Conservation (phyloP, 169 alveolate genomes). For the Plasmodium cynomolgi region DNA sequence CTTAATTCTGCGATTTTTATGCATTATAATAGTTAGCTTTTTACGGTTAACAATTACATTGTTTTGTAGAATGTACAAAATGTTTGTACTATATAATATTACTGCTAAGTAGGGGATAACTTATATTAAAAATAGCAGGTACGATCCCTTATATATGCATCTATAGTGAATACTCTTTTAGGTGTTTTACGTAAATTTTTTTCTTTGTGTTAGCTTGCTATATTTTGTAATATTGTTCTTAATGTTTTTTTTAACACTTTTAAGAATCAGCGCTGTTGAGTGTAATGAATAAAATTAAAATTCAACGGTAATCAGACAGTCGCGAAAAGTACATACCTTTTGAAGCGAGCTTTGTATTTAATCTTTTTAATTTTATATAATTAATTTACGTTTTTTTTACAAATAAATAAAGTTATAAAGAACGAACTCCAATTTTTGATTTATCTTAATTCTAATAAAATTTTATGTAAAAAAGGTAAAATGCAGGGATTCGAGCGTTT, state of each 20-base stretch:
- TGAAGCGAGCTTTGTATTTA: background rate
- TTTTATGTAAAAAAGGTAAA: background rate
- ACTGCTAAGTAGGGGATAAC: background rate
- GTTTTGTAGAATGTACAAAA: background rate
- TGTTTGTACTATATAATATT: background rate
- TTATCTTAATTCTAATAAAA: background rate
- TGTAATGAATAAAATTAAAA: background rate
- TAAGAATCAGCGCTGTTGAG: background rate
- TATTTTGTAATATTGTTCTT: background rate
- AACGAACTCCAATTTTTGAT: background rate
- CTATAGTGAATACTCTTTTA: background rate
- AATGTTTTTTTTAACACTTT: background rate
- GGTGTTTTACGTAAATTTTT: background rate
- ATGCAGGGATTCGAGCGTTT: too few species aligned
- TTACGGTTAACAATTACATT: background rate
- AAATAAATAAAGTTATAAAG: background rate
- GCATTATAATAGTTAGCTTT: background rate
- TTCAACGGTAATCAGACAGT: background rate
- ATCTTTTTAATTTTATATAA: too few species aligned
- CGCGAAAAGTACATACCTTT: background rate
- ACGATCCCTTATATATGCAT: background rate
- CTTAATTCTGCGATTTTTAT: background rate
- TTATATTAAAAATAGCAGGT: background rate
- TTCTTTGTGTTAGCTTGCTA: background rate
- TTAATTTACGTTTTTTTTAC: background rate